Conservation (phyloP, 2,329 filamentous ascomycete species). For the Thermothelomyces thermophilus region DNA sequence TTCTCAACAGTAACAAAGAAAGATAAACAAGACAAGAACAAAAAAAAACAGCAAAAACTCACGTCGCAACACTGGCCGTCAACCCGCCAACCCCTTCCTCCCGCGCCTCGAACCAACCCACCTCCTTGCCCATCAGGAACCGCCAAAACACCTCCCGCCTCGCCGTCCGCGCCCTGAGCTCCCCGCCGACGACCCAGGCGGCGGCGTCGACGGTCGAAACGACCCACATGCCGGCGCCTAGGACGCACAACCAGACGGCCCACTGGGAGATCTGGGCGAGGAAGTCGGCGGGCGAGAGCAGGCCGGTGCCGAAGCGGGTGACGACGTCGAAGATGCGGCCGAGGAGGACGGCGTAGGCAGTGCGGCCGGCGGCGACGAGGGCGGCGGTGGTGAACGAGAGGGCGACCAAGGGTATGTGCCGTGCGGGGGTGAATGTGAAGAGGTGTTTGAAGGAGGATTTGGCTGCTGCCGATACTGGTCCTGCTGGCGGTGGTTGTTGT, state of each 20-base stretch:
- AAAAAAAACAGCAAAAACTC: too few relatives aligned
- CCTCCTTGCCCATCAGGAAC: slow-evolving; percentile 62
- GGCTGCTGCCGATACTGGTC: background rate
- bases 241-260: slow-evolving; percentile 53
- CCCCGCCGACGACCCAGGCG: slow-evolving; percentile 71
- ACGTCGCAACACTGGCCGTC: slow-evolving; percentile 68
- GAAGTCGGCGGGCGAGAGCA: slow-evolving; percentile 43
- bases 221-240: slow-evolving; percentile 62
- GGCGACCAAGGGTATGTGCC: slow-evolving; percentile 50
- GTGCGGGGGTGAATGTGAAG: slow-evolving; percentile 64
- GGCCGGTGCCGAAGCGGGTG: slow-evolving; percentile 55
- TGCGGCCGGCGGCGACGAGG: slow-evolving; percentile 55
- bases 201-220: slow-evolving; percentile 60
- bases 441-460: slow-evolving; percentile 38
- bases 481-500: background rate
- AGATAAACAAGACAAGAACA: background rate
- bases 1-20: background rate
- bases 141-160: slow-evolving; percentile 59
- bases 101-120: slow-evolving; percentile 75
- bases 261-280: slow-evolving; percentile 51
- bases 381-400: slow-evolving; percentile 51
- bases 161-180: slow-evolving; percentile 65
- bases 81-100: slow-evolving; percentile 66
- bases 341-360: slow-evolving; percentile 61
- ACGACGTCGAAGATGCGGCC: slow-evolving; percentile 71